These are phyloP conservation scores for Didymella pinodella DNA, from an alignment of 2,329 filamentous ascomycete genomes.

Conservation along the genomic window DNA sequence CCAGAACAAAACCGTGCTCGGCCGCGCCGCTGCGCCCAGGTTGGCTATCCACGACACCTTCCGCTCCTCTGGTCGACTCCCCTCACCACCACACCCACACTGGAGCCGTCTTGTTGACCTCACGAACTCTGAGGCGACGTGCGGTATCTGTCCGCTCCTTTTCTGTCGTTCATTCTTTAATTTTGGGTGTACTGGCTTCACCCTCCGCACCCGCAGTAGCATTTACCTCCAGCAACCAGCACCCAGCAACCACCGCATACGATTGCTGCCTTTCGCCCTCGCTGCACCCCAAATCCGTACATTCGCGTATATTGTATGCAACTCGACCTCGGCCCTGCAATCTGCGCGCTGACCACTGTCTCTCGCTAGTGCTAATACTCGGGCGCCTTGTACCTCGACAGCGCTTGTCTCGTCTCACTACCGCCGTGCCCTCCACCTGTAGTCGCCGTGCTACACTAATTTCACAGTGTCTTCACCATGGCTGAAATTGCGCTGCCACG, in stretches of 20 bases:
- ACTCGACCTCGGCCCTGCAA: slow-evolving; percentile 26
- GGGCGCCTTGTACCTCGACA: slow-evolving; percentile 44
- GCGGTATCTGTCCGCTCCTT: slow-evolving; percentile 51
- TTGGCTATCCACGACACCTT: slow-evolving; percentile 33
- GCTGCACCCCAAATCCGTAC: slow-evolving; percentile 5
- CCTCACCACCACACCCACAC: slow-evolving; percentile 27
- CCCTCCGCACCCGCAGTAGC: slow-evolving; percentile 29
- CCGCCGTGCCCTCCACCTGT: slow-evolving; percentile 42
- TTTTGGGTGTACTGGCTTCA: slow-evolving; percentile 50
- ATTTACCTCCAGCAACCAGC: slow-evolving; percentile 20
- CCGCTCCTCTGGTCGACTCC: slow-evolving; percentile 28
- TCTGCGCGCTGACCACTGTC: slow-evolving; percentile 43
- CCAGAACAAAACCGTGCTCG: slow-evolving; percentile 31
- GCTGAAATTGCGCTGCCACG: slow-evolving; percentile 51
- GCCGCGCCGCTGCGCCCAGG: slow-evolving; percentile 30
- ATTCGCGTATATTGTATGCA: slow-evolving; percentile 38
- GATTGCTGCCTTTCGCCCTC: slow-evolving; percentile 9
- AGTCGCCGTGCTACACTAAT: slow-evolving; percentile 25
- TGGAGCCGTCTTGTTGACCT: slow-evolving; percentile 48
- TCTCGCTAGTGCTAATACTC: slow-evolving; percentile 42
- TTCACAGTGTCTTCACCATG: slow-evolving; percentile 42
- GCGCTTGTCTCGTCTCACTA: slow-evolving; percentile 52
- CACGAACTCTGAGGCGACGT: slow-evolving; percentile 37
- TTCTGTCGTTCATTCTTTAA: slow-evolving; percentile 47
- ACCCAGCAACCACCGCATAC: slow-evolving; percentile 15